phyloP scores from a whole-genome alignment of 129 eudicot species.

The Erigeron canadensis region DNA sequence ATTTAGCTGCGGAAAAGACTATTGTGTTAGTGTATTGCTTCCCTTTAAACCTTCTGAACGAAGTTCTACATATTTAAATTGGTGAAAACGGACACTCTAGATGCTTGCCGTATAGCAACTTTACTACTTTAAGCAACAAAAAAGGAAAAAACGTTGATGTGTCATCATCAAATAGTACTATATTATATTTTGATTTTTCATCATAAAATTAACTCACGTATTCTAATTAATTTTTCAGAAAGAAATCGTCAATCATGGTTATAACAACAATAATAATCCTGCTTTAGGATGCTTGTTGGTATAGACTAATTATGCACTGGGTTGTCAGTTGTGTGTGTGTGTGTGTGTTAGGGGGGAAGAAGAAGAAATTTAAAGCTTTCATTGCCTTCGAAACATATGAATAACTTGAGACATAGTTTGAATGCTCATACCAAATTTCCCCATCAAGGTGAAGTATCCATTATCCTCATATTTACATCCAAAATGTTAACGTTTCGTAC shows the following conservation, averaged over 20 bases:
- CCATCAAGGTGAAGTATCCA: conserved; percentile 10
- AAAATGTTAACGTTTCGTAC: conserved; percentile 23
- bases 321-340: too few species aligned
- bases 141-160: not conserved
- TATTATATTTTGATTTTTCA: too few species aligned
- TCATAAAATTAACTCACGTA: too few species aligned
- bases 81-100: not conserved
- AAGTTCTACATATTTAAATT: not conserved
- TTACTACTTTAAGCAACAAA: not conserved
- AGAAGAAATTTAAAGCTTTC: not conserved
- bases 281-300: too few species aligned
- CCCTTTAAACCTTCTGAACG: not conserved
- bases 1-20: conserved; percentile 19
- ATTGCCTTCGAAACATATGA: not conserved
- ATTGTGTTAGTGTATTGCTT: not conserved
- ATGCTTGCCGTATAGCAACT: not conserved
- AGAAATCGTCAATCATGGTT: too few species aligned
- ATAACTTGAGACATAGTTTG: conserved; percentile 4
- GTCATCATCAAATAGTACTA: too few species aligned
- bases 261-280: too few species aligned
- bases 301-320: too few species aligned
- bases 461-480: conserved; percentile 21
- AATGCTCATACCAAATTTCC: conserved; percentile 17
- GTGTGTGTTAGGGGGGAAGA: too few species aligned
- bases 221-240: too few species aligned